A percentile compares a stretch with the other conserved stretches of the same genome.
These are phyloP conservation scores for Gloeopeniophorella convolvens DNA, from an alignment of 768 basidiomycete species.

Conservation along the genomic window DNA sequence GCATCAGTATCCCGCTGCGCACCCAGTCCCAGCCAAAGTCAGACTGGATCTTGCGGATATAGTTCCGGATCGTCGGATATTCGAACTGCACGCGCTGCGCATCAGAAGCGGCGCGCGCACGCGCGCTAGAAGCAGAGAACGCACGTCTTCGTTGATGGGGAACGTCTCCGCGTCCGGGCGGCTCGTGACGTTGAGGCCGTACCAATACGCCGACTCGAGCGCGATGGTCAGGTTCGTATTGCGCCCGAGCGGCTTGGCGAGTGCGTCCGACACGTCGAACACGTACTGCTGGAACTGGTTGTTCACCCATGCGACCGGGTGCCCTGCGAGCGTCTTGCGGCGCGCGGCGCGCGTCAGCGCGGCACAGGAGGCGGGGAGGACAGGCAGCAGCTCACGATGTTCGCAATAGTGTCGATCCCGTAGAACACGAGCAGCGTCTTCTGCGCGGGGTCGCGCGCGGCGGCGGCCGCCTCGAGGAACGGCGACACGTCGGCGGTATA, in stretches of 20 bases:
- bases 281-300: conserved; percentile 52
- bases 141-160: conserved; percentile 30
- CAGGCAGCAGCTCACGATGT: conserved; percentile 36
- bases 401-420: conserved; percentile 52
- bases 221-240: conserved; percentile 43
- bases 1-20: background rate
- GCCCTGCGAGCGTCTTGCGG: conserved; percentile 41
- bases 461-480: conserved; percentile 28
- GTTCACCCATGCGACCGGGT: conserved; percentile 51
- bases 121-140: conserved; percentile 1
- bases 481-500: conserved; percentile 49
- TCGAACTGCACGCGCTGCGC: conserved; percentile 45
- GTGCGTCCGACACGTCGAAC: conserved; percentile 43
- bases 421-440: conserved; percentile 45
- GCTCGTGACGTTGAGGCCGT: conserved; percentile 47
- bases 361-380: background rate
- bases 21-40: conserved; percentile 66
- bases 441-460: conserved; percentile 21
- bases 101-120: background rate
- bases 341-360: background rate
- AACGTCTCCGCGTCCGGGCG: conserved; percentile 43
- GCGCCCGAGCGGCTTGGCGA: conserved; percentile 28
- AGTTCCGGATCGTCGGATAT: conserved; percentile 42
- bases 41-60: conserved; percentile 43
- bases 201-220: conserved; percentile 48